A percentile compares a stretch with the other conserved stretches of the same genome.
Conservation (phyloP, 2,329 filamentous ascomycete species). For the Diaporthe helianthi region DNA sequence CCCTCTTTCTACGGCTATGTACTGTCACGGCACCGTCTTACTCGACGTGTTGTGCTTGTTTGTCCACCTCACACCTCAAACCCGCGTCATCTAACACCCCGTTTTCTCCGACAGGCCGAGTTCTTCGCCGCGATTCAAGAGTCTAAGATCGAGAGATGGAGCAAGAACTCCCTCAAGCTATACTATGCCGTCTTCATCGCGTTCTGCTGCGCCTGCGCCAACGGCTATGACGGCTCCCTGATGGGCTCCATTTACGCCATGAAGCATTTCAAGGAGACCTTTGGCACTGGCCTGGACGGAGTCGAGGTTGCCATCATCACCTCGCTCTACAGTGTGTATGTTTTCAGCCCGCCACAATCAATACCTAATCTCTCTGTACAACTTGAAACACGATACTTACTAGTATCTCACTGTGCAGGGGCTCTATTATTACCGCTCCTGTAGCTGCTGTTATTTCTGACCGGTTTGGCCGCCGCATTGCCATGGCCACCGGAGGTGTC, state of each 20-base stretch:
- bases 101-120: slow-evolving; percentile 48
- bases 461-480: slow-evolving; percentile 50
- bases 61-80: neutral
- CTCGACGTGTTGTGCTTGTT: neutral
- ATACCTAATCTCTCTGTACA: neutral
- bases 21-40: neutral
- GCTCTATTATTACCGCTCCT: slow-evolving; percentile 49
- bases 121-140: slow-evolving; percentile 55
- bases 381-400: neutral
- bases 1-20: neutral
- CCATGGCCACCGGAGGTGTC: slow-evolving; percentile 53
- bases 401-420: slow-evolving; percentile 45
- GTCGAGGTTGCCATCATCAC: slow-evolving; percentile 51
- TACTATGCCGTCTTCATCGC: slow-evolving; percentile 54
- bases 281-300: slow-evolving; percentile 48
- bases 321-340: slow-evolving; percentile 57
- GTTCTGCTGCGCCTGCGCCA: slow-evolving; percentile 56
- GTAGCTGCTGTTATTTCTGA: slow-evolving; percentile 55
- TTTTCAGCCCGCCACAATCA: neutral
- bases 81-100: slow-evolving; percentile 30
- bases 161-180: slow-evolving; percentile 50
- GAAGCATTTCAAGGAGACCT: slow-evolving; percentile 49
- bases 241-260: slow-evolving; percentile 54
- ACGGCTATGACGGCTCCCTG: slow-evolving; percentile 56
- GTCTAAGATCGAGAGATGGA: slow-evolving; percentile 51